These are phyloP conservation scores for Hypoxylon lienhwacheense DNA, from an alignment of 495 filamentous ascomycete species.

Conservation along the genomic window DNA sequence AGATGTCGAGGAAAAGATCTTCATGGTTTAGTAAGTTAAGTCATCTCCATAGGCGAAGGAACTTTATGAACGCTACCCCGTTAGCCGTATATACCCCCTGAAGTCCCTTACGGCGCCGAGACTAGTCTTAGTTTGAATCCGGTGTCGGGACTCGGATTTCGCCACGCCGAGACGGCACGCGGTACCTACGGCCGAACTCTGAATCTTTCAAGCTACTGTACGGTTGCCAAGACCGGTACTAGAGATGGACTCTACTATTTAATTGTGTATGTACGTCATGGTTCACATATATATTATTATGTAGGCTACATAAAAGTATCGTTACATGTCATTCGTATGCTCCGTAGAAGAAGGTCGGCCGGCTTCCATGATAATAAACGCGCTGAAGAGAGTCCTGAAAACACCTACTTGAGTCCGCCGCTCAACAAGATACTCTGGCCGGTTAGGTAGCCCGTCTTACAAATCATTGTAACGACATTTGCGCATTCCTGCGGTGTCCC, in stretches of 20 bases:
- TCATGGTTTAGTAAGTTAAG: slow-evolving; percentile 3
- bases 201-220: too few species aligned
- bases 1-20: slow-evolving; percentile 13
- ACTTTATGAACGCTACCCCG: too few species aligned
- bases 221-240: slow-evolving; percentile 1
- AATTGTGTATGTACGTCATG: not conserved
- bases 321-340: not conserved
- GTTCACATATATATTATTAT: not conserved
- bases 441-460: slow-evolving; percentile 70
- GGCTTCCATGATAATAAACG: not conserved
- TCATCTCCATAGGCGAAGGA: not conserved
- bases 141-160: slow-evolving; percentile 18
- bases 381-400: not conserved
- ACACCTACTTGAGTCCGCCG: slow-evolving; percentile 53
- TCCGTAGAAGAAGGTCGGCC: not conserved
- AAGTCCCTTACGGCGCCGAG: slow-evolving; percentile 28
- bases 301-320: not conserved
- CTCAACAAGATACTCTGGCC: slow-evolving; percentile 61
- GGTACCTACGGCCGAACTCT: not conserved
- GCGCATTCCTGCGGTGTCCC: slow-evolving; percentile 69
- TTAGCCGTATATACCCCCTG: too few species aligned
- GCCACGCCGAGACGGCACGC: slow-evolving; percentile 18
- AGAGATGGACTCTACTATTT: not conserved
- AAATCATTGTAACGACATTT: slow-evolving; percentile 67
- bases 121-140: slow-evolving; percentile 11